phyloP scores from a whole-genome alignment of 176 grass and related monocot species.

The Hordeum marinum region DNA sequence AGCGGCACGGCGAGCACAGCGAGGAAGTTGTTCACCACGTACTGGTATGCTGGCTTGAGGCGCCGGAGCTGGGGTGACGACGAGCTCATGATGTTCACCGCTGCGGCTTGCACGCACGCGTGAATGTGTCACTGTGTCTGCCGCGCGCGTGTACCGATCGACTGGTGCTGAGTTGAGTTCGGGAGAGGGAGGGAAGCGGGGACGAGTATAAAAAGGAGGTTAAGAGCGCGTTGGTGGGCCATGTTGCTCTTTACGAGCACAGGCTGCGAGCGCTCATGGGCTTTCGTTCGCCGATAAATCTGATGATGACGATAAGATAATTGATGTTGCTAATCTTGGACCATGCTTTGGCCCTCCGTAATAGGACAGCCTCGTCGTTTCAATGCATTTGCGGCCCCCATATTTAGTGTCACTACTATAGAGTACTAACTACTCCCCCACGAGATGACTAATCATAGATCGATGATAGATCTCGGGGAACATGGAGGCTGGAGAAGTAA shows the following conservation, averaged over 20 bases:
- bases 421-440: background rate
- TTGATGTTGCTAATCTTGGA: background rate
- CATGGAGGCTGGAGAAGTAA: background rate
- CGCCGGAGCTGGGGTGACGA: background rate
- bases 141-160: background rate
- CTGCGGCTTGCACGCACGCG: background rate
- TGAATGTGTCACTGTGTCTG: background rate
- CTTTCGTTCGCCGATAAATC: background rate
- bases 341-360: background rate
- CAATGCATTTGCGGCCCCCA: background rate
- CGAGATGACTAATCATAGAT: background rate
- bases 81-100: constrained; percentile 10
- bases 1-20: background rate
- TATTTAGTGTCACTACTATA: background rate
- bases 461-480: background rate
- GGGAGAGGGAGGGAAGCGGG: background rate
- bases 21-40: constrained; percentile 1
- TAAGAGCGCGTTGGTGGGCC: background rate
- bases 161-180: background rate
- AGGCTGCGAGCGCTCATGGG: constrained; percentile 6
- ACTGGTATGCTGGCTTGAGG: constrained; percentile 1
- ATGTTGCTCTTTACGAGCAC: background rate
- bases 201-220: background rate
- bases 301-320: background rate
- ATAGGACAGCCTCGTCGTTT: background rate